Evolutionary conservation across 164 flowering plant genomes (phyloP).

Genomic region (Chimonanthus praecox): DNA sequence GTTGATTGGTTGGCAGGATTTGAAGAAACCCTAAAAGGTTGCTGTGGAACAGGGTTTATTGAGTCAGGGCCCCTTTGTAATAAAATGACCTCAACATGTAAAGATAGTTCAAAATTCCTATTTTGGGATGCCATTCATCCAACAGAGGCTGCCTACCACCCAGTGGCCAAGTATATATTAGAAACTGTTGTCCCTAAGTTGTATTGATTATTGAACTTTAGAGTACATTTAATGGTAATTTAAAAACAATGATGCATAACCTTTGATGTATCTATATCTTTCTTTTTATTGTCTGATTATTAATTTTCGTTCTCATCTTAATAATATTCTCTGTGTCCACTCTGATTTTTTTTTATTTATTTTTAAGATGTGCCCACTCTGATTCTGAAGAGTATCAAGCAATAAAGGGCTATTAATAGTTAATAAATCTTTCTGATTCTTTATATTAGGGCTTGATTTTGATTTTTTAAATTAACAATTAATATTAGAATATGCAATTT

Average conservation of each 20-base stretch:
- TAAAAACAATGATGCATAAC: background rate
- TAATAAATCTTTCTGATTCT: no score
- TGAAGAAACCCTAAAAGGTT: conserved; percentile 33
- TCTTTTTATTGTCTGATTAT: no score
- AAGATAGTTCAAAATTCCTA: conserved; percentile 36
- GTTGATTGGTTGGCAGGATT: conserved; percentile 32
- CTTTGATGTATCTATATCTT: background rate
- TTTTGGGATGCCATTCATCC: conserved; percentile 50
- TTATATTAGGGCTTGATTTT: no score
- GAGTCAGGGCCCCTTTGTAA: conserved; percentile 48
- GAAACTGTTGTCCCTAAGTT: background rate
- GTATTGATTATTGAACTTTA: background rate
- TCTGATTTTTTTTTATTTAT: no score
- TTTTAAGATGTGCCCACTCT: no score
- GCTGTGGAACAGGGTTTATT: conserved; percentile 54
- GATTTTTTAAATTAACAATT: no score
- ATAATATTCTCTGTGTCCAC: background rate
- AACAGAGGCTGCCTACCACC: conserved; percentile 28
- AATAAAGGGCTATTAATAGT: no score
- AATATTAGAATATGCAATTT: no score
- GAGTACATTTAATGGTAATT: background rate
- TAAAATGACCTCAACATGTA: conserved; percentile 27
- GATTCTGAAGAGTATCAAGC: no score
- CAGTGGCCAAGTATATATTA: background rate
- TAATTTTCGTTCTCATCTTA: background rate